A percentile compares a stretch with the other conserved stretches of the same genome.
phyloP scores from a whole-genome alignment of 2,329 filamentous ascomycete genomes.

The Pseudocercospora musae region DNA sequence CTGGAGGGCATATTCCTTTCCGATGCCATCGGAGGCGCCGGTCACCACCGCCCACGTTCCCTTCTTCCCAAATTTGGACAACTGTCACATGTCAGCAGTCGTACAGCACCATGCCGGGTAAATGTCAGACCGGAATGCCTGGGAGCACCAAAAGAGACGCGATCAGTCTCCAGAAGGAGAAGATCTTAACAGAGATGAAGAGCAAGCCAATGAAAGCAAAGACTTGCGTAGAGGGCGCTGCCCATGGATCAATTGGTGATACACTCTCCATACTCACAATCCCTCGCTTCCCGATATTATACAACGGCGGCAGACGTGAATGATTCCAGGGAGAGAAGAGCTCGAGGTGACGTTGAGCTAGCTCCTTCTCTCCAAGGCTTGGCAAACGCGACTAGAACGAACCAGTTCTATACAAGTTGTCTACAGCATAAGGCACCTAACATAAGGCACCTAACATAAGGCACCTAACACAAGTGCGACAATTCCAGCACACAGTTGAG shows the following conservation, averaged over 20 bases:
- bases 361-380: neutral
- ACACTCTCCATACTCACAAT: slow-evolving; percentile 17
- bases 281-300: slow-evolving; percentile 16
- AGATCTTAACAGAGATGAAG: slow-evolving; percentile 39
- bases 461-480: slow-evolving; percentile 18
- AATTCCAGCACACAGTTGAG: neutral
- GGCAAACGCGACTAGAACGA: neutral
- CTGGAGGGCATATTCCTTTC: slow-evolving; percentile 91
- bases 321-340: neutral
- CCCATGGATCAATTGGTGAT: slow-evolving; percentile 27
- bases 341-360: slow-evolving; percentile 1
- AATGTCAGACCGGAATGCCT: slow-evolving; percentile 42
- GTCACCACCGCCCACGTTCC: slow-evolving; percentile 94
- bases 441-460: no score
- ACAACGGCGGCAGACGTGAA: neutral
- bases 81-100: slow-evolving; percentile 49
- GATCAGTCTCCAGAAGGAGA: slow-evolving; percentile 48
- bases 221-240: slow-evolving; percentile 33
- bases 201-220: slow-evolving; percentile 39
- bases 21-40: slow-evolving; percentile 91
- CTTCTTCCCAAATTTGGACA: slow-evolving; percentile 84
- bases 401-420: neutral
- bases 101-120: neutral
- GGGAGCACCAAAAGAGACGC: slow-evolving; percentile 50
- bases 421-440: neutral